phyloP scores from a whole-genome alignment of 2,329 filamentous ascomycete species.

The Chlorencoelia australis region DNA sequence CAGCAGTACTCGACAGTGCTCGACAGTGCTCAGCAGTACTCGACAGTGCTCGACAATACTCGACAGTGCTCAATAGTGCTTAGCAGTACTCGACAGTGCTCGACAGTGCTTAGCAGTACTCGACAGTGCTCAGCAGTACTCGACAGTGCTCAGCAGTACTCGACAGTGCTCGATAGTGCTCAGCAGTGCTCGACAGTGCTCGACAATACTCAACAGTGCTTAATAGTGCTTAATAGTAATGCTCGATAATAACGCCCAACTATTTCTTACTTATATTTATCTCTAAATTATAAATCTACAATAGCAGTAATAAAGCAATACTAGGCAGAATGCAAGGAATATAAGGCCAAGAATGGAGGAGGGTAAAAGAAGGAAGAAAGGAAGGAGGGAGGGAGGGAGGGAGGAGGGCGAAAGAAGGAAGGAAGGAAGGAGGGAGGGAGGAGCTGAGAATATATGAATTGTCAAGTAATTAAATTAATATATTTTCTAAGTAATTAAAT shows the following conservation, averaged over 20 bases:
- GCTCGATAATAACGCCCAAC: neutral
- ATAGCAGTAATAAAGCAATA: neutral
- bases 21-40: no score
- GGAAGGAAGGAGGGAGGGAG: neutral
- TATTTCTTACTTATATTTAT: neutral
- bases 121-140: no score
- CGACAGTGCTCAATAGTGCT: no score
- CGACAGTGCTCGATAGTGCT: no score
- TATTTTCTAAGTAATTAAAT: no score
- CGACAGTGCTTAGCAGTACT: no score
- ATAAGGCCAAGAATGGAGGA: neutral
- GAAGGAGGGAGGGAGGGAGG: no score
- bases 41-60: no score
- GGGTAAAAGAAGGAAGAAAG: neutral
- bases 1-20: no score
- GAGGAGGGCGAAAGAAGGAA: neutral
- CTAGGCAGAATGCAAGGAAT: neutral
- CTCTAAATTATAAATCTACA: neutral
- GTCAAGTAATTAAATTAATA: neutral
- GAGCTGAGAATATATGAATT: neutral
- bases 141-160: no score
- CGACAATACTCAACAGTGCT: neutral
- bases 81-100: no score
- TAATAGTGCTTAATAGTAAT: neutral
- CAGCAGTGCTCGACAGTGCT: no score